phyloP scores from a whole-genome alignment of 371 early-diverging fungal genomes.

The Mucor plumbeus region DNA sequence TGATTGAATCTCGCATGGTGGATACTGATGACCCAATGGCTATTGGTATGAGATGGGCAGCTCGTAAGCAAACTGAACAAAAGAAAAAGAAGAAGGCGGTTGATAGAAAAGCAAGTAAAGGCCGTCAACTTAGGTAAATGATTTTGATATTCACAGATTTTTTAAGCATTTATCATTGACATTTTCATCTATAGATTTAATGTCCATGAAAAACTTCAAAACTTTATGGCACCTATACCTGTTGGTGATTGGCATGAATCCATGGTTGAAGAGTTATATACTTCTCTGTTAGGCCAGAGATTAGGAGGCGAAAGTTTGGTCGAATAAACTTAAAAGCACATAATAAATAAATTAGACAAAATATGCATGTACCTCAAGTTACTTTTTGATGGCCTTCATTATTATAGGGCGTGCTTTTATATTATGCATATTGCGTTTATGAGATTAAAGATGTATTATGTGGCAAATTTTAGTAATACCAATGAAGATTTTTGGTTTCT shows the following conservation, averaged over 20 bases:
- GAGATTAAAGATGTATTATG: too few relatives aligned
- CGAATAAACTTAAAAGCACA: slow-evolving; percentile 7
- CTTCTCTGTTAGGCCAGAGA: slow-evolving; percentile 78
- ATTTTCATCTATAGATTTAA: slow-evolving; percentile 64
- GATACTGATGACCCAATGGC: slow-evolving; percentile 85
- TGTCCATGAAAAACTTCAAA: slow-evolving; percentile 92
- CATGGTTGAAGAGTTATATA: slow-evolving; percentile 88
- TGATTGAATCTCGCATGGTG: slow-evolving; percentile 91
- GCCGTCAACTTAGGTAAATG: slow-evolving; percentile 77
- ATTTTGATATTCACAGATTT: neutral
- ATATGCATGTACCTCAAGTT: neutral
- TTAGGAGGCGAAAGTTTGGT: slow-evolving; percentile 21
- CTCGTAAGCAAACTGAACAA: slow-evolving; percentile 70
- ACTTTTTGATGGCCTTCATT: too few relatives aligned
- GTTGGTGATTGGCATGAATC: slow-evolving; percentile 89
- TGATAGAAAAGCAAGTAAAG: slow-evolving; percentile 91
- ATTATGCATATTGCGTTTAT: too few relatives aligned
- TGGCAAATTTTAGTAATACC: too few relatives aligned
- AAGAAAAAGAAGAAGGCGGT: slow-evolving; percentile 75
- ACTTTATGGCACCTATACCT: slow-evolving; percentile 95
- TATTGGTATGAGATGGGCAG: slow-evolving; percentile 84
- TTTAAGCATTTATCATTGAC: neutral
- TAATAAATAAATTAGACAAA: neutral
- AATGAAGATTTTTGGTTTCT: too few relatives aligned
- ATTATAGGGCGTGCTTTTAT: too few relatives aligned